These are phyloP conservation scores for Cyphellophora attinorum DNA, from an alignment of 2,329 filamentous ascomycete genomes.

Conservation along the genomic window DNA sequence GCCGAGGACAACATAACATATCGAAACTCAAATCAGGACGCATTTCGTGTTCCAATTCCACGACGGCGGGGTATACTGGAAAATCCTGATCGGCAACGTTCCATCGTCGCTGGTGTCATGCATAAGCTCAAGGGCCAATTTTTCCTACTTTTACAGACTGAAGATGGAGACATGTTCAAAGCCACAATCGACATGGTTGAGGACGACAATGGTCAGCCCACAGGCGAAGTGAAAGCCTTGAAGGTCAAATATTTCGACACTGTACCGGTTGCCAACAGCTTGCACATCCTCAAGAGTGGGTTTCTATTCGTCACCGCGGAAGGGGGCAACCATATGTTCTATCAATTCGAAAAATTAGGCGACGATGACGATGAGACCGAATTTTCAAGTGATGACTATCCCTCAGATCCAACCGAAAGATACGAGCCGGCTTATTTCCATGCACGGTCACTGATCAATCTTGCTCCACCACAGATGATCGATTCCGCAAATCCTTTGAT, in stretches of 20 bases:
- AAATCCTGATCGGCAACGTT: slow-evolving; percentile 81
- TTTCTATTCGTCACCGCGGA: slow-evolving; percentile 91
- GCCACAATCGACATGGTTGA: slow-evolving; percentile 85
- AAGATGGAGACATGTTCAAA: slow-evolving; percentile 98
- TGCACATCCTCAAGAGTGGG: slow-evolving; percentile 90
- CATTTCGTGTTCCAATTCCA: slow-evolving; percentile 82
- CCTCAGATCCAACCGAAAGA: slow-evolving; percentile 60
- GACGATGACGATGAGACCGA: slow-evolving; percentile 88
- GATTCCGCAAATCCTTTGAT: slow-evolving; percentile 84
- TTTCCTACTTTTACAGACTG: slow-evolving; percentile 91
- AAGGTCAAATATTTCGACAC: slow-evolving; percentile 99
- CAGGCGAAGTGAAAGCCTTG: slow-evolving; percentile 69
- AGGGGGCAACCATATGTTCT: slow-evolving; percentile 86
- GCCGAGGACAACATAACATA: slow-evolving; percentile 93
- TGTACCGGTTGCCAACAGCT: slow-evolving; percentile 73
- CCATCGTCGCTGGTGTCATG: slow-evolving; percentile 85
- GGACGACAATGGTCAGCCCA: slow-evolving; percentile 66
- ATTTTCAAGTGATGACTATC: slow-evolving; percentile 74
- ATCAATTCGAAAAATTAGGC: slow-evolving; percentile 93
- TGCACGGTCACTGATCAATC: slow-evolving; percentile 67
- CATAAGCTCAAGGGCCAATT: slow-evolving; percentile 95
- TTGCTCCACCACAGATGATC: slow-evolving; percentile 75
- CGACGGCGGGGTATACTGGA: slow-evolving; percentile 79
- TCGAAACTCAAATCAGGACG: slow-evolving; percentile 87
- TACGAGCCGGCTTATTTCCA: slow-evolving; percentile 79